Evolutionary conservation across 1,284 basidiomycete species (phyloP).

Genomic region (Chalciporus sp.): DNA sequence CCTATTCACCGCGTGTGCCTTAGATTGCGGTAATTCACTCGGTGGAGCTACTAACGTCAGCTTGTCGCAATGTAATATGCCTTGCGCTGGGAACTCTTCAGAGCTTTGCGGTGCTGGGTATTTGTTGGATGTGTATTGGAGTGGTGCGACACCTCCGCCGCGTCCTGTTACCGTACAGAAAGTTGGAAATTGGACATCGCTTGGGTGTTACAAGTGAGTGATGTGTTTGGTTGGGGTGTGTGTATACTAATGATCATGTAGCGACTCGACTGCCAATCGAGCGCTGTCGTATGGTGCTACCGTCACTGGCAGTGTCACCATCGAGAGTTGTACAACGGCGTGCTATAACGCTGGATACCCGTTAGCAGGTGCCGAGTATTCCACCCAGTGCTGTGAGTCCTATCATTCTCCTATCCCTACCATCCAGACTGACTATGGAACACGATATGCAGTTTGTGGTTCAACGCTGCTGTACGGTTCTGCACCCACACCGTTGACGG

Average conservation of each 20-base stretch:
- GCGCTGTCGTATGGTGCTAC: slow-evolving; percentile 47
- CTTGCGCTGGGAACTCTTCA: slow-evolving; percentile 58
- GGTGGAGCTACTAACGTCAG: slow-evolving; percentile 49
- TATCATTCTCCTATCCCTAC: slow-evolving; percentile 29
- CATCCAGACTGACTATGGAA: neutral
- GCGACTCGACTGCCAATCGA: slow-evolving; percentile 52
- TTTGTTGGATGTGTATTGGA: slow-evolving; percentile 67
- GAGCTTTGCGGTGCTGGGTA: slow-evolving; percentile 64
- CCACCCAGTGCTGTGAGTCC: slow-evolving; percentile 52
- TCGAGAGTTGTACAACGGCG: slow-evolving; percentile 59
- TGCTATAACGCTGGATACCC: slow-evolving; percentile 64
- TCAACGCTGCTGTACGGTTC: slow-evolving; percentile 48
- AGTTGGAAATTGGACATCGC: slow-evolving; percentile 61
- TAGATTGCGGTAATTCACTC: slow-evolving; percentile 65
- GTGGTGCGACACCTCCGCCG: slow-evolving; percentile 54
- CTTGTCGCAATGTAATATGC: slow-evolving; percentile 57
- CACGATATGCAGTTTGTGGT: slow-evolving; percentile 50
- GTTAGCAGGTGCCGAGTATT: slow-evolving; percentile 56
- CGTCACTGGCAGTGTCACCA: slow-evolving; percentile 50
- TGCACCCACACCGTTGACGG: slow-evolving; percentile 37
- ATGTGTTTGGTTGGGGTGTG: slow-evolving; percentile 1
- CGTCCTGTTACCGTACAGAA: slow-evolving; percentile 50
- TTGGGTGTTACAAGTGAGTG: slow-evolving; percentile 65
- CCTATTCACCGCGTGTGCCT: slow-evolving; percentile 2
- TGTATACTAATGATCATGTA: slow-evolving; percentile 22